Conservation (phyloP, 2,329 filamentous ascomycete genomes). For the Fusarium pseudonygamai region DNA sequence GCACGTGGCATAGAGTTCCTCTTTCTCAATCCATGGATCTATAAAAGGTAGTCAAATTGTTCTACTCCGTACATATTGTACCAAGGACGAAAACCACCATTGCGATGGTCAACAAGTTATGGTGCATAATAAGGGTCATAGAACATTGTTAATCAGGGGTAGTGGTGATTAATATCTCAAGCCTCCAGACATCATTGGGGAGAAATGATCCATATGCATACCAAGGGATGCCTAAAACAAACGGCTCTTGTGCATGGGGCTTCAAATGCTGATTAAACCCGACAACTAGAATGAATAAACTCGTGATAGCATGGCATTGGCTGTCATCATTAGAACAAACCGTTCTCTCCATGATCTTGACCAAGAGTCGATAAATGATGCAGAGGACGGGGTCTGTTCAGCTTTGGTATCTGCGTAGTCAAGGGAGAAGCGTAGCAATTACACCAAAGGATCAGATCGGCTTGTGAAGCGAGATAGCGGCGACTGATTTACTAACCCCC, state of each 20-base stretch:
- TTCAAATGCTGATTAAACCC: not conserved
- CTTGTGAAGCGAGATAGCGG: slow-evolving; percentile 34
- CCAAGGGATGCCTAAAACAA: not conserved
- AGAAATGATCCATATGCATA: not conserved
- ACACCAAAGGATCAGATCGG: slow-evolving; percentile 22
- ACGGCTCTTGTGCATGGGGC: not conserved
- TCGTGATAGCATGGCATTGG: not conserved
- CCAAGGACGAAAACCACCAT: not conserved
- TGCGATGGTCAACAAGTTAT: not conserved
- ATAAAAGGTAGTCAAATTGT: too few species aligned
- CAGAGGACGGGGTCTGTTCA: not conserved
- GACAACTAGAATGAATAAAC: not conserved
- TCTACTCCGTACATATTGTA: not conserved
- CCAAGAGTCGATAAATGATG: not conserved
- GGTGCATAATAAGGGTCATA: not conserved
- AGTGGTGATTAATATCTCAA: not conserved
- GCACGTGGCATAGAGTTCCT: not conserved
- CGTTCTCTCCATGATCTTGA: not conserved
- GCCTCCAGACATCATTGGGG: not conserved
- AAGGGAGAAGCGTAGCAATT: slow-evolving; percentile 15
- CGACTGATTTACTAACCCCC: slow-evolving; percentile 15
- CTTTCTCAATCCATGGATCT: not conserved
- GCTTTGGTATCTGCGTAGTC: slow-evolving; percentile 3
- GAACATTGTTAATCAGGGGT: not conserved
- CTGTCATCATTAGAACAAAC: not conserved